Conservation (phyloP, 2,329 filamentous ascomycete genomes). For the Exophiala sideris region DNA sequence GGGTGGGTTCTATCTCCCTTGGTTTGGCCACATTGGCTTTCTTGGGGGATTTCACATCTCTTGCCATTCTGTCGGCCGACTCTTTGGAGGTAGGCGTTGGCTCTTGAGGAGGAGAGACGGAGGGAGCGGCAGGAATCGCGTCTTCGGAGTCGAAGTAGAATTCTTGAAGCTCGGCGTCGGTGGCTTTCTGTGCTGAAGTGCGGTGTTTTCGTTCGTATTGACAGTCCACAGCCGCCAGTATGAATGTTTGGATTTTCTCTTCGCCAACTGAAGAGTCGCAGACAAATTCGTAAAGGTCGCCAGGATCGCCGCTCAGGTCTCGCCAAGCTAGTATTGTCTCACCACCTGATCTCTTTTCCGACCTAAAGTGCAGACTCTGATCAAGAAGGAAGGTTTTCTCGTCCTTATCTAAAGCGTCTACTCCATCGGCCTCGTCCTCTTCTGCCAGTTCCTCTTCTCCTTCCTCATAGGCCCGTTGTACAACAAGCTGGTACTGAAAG, state of each 20-base stretch:
- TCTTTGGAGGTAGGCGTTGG: conserved; percentile 38
- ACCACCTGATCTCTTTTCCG: conserved; percentile 73
- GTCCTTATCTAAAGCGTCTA: conserved; percentile 85
- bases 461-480: conserved; percentile 95
- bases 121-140: conserved; percentile 59
- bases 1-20: conserved; percentile 47
- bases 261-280: conserved; percentile 72
- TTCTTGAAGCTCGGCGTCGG: conserved; percentile 73
- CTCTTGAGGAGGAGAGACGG: conserved; percentile 48
- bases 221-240: conserved; percentile 80
- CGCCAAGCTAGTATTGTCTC: conserved; percentile 91
- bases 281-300: conserved; percentile 97
- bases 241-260: conserved; percentile 73
- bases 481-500: conserved; percentile 94
- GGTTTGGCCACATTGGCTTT: conserved; percentile 35
- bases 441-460: conserved; percentile 92
- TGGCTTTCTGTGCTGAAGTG: conserved; percentile 73
- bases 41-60: conserved; percentile 42
- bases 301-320: conserved; percentile 87
- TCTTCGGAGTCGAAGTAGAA: conserved; percentile 71
- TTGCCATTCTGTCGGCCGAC: conserved; percentile 43
- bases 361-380: conserved; percentile 81
- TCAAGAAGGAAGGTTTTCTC: conserved; percentile 97
- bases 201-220: conserved; percentile 97
- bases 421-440: conserved; percentile 78